Percentiles rank a stretch among this genome's conserved stretches.
These are phyloP conservation scores for Hygrophorus russula DNA, from an alignment of 768 basidiomycete species.

Conservation along the genomic window DNA sequence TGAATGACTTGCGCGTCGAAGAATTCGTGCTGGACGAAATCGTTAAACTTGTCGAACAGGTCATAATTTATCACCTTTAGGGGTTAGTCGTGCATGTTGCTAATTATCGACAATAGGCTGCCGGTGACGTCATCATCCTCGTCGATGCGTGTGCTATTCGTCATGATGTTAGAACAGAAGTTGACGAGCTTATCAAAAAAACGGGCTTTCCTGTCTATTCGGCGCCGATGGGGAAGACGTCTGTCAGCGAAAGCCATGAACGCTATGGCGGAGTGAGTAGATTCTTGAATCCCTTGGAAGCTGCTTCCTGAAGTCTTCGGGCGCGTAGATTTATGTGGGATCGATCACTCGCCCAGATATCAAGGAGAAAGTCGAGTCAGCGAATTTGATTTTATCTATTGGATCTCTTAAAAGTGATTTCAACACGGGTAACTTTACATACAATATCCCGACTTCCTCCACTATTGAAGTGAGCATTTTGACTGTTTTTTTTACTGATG, in stretches of 20 bases:
- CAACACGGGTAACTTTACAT: conserved; percentile 84
- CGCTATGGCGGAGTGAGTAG: conserved; percentile 70
- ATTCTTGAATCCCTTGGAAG: not conserved
- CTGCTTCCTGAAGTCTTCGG: not conserved
- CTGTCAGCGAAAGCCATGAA: conserved; percentile 55
- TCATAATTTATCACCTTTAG: too few relatives aligned
- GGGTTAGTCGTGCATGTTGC: too few relatives aligned
- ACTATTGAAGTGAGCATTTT: conserved; percentile 46
- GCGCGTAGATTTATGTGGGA: conserved; percentile 61
- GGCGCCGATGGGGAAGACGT: conserved; percentile 75
- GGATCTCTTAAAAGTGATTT: conserved; percentile 68
- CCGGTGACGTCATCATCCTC: conserved; percentile 62
- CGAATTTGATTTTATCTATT: conserved; percentile 67
- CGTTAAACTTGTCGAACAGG: conserved; percentile 41
- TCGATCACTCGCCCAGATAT: conserved; percentile 54
- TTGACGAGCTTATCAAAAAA: conserved; percentile 46
- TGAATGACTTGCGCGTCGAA: conserved; percentile 48
- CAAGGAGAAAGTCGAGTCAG: conserved; percentile 60
- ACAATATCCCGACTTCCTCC: conserved; percentile 45
- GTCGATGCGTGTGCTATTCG: conserved; percentile 76
- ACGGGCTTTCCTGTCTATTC: conserved; percentile 69
- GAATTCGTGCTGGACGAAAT: conserved; percentile 69
- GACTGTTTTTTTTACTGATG: not conserved
- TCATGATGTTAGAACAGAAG: conserved; percentile 53
- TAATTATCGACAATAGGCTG: conserved; percentile 20